phyloP scores from a whole-genome alignment of 805 yeast species.

The Wickerhamomyces sydowiorum region DNA sequence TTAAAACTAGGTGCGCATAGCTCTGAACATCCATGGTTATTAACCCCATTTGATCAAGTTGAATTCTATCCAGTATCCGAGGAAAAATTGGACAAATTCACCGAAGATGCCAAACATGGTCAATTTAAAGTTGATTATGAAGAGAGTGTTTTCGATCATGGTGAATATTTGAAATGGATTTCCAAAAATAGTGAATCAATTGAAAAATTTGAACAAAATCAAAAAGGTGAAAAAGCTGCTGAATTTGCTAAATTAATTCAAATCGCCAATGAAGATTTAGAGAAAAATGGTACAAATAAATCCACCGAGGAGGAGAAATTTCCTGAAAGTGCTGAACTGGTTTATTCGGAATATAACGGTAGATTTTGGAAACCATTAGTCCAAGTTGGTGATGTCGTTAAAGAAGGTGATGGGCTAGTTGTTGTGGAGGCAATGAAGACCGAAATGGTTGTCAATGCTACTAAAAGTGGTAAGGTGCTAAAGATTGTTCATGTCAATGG shows the following conservation, averaged over 20 bases:
- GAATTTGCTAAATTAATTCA: conserved; percentile 84
- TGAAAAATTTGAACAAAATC: conserved; percentile 56
- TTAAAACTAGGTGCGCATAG: conserved; percentile 67
- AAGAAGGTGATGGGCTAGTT: conserved; percentile 71
- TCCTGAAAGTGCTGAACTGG: conserved; percentile 75
- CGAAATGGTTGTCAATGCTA: conserved; percentile 83
- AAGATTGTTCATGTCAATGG: conserved; percentile 79
- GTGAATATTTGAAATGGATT: conserved; percentile 73
- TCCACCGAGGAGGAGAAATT: conserved; percentile 45
- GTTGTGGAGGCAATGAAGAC: conserved; percentile 99
- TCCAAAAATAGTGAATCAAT: conserved; percentile 69
- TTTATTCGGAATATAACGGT: conserved; percentile 95
- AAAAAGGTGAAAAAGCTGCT: conserved; percentile 75
- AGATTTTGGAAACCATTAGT: conserved; percentile 93
- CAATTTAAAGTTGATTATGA: conserved; percentile 67
- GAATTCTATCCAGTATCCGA: conserved; percentile 92
- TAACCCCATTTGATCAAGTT: conserved; percentile 89
- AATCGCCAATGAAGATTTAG: conserved; percentile 70
- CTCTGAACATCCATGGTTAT: conserved; percentile 75
- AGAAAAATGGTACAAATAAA: conserved; percentile 41
- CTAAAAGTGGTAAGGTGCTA: conserved; percentile 63
- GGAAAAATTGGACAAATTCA: conserved; percentile 64
- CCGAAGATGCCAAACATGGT: conserved; percentile 77
- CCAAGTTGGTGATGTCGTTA: conserved; percentile 68
- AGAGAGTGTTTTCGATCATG: conserved; percentile 79